These are phyloP conservation scores for Boletus sensibilis DNA, from an alignment of 768 basidiomycete genomes.

Conservation along the genomic window DNA sequence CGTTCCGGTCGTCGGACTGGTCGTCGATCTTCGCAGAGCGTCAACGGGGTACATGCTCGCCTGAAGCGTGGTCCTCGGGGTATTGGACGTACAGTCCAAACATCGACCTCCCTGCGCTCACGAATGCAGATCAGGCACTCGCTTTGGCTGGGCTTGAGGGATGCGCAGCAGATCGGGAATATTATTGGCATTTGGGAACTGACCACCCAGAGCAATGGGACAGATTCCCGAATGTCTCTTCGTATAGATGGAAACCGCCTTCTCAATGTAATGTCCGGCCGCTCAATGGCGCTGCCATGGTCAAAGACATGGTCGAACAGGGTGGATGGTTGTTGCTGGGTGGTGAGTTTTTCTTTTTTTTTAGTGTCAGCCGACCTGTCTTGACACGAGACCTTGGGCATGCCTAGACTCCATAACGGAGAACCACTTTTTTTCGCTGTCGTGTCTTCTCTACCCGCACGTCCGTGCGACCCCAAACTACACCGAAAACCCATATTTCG, in stretches of 20 bases:
- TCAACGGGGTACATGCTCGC: slow-evolving; percentile 33
- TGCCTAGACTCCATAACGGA: slow-evolving; percentile 63
- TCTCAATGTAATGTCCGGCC: slow-evolving; percentile 42
- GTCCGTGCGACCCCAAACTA: slow-evolving; percentile 66
- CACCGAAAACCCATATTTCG: slow-evolving; percentile 50
- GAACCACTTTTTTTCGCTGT: slow-evolving; percentile 72
- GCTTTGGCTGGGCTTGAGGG: slow-evolving; percentile 56
- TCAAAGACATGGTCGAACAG: slow-evolving; percentile 60
- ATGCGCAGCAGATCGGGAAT: slow-evolving; percentile 63
- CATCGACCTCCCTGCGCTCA: slow-evolving; percentile 37
- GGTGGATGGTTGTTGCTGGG: slow-evolving; percentile 71
- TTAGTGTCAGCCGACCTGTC: not conserved
- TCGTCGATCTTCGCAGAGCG: slow-evolving; percentile 26
- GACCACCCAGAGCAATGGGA: slow-evolving; percentile 48
- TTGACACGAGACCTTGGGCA: slow-evolving; percentile 1
- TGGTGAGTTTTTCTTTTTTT: slow-evolving; percentile 39
- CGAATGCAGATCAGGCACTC: slow-evolving; percentile 43
- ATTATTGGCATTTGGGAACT: slow-evolving; percentile 59
- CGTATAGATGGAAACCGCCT: slow-evolving; percentile 55
- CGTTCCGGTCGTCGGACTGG: slow-evolving; percentile 20
- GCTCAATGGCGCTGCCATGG: slow-evolving; percentile 42
- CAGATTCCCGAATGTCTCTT: slow-evolving; percentile 52
- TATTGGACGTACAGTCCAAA: slow-evolving; percentile 43
- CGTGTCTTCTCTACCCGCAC: slow-evolving; percentile 64
- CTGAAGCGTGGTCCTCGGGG: slow-evolving; percentile 36